phyloP scores from a whole-genome alignment of 1,284 basidiomycete genomes.

The Pterulicium gracile region DNA sequence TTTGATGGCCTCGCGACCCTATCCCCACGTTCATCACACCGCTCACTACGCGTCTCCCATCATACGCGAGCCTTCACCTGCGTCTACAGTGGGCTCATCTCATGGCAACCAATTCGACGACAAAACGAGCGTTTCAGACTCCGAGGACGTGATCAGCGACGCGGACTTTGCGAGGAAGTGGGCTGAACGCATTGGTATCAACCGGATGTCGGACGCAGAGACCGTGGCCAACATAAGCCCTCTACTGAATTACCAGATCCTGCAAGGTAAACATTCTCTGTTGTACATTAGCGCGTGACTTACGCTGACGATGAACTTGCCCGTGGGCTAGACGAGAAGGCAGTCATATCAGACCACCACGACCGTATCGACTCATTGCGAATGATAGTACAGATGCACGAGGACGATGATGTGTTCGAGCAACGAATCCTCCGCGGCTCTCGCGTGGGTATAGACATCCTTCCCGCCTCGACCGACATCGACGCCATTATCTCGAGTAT shows the following conservation, averaged over 20 bases:
- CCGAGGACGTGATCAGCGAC: slow-evolving; percentile 34
- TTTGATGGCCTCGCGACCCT: background rate
- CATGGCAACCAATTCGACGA: slow-evolving; percentile 36
- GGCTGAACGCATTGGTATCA: slow-evolving; percentile 32
- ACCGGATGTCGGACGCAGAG: slow-evolving; percentile 33
- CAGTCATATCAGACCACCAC: slow-evolving; percentile 26
- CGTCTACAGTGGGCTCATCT: slow-evolving; percentile 58
- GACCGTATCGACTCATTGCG: slow-evolving; percentile 42
- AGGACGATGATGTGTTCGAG: slow-evolving; percentile 58
- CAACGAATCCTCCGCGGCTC: slow-evolving; percentile 46
- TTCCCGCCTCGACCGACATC: slow-evolving; percentile 43
- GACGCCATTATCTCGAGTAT: slow-evolving; percentile 56
- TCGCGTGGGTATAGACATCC: slow-evolving; percentile 36
- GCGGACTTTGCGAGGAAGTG: slow-evolving; percentile 42
- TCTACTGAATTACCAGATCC: slow-evolving; percentile 18
- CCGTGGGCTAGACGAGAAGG: background rate
- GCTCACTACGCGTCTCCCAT: slow-evolving; percentile 55
- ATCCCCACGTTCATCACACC: slow-evolving; percentile 12
- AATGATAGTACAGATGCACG: slow-evolving; percentile 38
- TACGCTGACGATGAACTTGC: background rate
- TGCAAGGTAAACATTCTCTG: slow-evolving; percentile 17
- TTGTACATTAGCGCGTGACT: slow-evolving; percentile 33
- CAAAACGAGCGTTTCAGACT: slow-evolving; percentile 46
- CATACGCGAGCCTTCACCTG: slow-evolving; percentile 56
- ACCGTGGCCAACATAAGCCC: slow-evolving; percentile 28